These are phyloP conservation scores for Sungouiozyma ichnusensis DNA, from an alignment of 805 yeast genomes.

Conservation along the genomic window DNA sequence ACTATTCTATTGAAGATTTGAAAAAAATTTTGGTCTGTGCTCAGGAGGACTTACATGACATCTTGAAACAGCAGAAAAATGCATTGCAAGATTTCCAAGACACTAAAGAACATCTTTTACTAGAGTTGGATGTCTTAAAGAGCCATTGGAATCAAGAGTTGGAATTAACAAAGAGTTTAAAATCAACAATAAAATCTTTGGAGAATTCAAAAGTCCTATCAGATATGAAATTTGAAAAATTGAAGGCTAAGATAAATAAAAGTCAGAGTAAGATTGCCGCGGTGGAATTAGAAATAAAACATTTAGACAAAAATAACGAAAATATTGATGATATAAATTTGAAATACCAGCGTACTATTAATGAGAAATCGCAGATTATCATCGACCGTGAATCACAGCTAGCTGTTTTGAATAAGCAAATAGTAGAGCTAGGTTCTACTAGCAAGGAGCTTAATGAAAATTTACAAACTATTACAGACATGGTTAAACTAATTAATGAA, in stretches of 20 bases:
- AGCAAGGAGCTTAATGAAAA: neutral
- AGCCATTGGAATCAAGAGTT: constrained; percentile 26
- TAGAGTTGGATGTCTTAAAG: constrained; percentile 24
- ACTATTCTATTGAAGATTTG: constrained; percentile 24
- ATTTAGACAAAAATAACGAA: constrained; percentile 11
- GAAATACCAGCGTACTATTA: constrained; percentile 8
- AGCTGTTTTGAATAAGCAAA: constrained; percentile 12
- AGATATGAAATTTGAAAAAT: constrained; percentile 23
- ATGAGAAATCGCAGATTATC: constrained; percentile 7
- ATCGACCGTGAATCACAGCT: constrained; percentile 7
- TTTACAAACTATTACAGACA: neutral
- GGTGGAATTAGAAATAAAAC: constrained; percentile 22
- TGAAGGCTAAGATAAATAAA: constrained; percentile 20
- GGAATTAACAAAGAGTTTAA: constrained; percentile 24
- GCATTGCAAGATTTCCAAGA: constrained; percentile 24
- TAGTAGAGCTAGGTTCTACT: constrained; percentile 4
- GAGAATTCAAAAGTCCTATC: constrained; percentile 26
- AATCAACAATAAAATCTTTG: constrained; percentile 26
- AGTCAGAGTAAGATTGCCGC: constrained; percentile 15
- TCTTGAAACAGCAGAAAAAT: constrained; percentile 19
- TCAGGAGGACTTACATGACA: constrained; percentile 28
- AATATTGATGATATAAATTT: constrained; percentile 9
- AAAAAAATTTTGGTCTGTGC: constrained; percentile 25
- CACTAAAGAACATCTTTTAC: constrained; percentile 18
- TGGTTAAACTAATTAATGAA: neutral